Conservation (phyloP, 2,329 filamentous ascomycete species). For the Aspergillus luchuensis region DNA sequence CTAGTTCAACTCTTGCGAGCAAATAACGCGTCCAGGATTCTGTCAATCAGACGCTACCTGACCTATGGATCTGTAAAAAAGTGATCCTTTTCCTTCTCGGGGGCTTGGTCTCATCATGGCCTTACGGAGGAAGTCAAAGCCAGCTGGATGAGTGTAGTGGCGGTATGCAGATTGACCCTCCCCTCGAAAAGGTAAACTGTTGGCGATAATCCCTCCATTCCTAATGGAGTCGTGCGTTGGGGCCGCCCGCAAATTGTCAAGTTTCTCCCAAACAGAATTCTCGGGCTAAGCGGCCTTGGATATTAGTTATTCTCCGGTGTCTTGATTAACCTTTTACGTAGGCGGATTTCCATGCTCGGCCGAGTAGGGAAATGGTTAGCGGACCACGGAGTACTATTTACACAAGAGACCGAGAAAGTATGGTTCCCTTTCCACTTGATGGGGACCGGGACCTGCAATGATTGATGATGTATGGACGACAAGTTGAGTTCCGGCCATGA, state of each 20-base stretch:
- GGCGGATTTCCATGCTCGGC: background rate
- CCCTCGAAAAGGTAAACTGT: background rate
- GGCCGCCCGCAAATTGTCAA: background rate
- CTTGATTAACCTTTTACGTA: background rate
- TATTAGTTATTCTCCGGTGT: background rate
- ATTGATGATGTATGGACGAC: background rate
- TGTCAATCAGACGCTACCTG: background rate
- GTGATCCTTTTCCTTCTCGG: background rate
- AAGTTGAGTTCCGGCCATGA: background rate
- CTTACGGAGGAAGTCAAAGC: background rate
- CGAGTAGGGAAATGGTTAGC: background rate
- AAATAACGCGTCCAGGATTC: slow-evolving; percentile 8
- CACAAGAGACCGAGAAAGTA: background rate
- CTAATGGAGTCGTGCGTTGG: background rate
- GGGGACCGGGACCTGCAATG: no score
- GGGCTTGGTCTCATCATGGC: background rate
- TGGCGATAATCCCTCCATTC: background rate
- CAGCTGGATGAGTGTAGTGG: background rate
- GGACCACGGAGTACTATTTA: background rate
- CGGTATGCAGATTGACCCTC: background rate
- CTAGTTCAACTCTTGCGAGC: slow-evolving; percentile 2
- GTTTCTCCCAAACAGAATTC: background rate
- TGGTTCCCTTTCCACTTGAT: background rate
- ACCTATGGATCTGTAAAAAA: slow-evolving; percentile 1
- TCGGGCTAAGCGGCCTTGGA: no score